A percentile compares a stretch with the other conserved stretches of the same genome.
Evolutionary conservation across 768 basidiomycete species (phyloP).

Genomic region (Hygrophorus pudorinus): DNA sequence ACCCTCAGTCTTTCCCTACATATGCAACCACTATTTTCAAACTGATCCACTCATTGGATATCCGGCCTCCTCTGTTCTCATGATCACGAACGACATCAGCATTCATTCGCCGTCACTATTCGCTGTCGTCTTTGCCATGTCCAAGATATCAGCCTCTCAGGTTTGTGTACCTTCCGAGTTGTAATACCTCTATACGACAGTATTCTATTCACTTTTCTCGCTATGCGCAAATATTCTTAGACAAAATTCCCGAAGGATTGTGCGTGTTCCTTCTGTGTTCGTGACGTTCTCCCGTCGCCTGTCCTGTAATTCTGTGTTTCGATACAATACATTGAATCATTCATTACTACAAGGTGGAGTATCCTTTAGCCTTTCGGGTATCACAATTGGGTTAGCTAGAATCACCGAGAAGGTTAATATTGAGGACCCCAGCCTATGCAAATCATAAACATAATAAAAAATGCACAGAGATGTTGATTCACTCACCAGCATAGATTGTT

Average conservation of each 20-base stretch:
- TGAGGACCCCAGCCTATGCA: conserved; percentile 24
- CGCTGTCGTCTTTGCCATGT: neutral
- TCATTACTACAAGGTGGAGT: neutral
- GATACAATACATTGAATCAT: neutral
- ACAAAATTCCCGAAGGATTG: neutral
- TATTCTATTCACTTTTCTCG: neutral
- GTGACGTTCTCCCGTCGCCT: neutral
- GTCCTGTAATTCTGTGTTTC: conserved; percentile 2
- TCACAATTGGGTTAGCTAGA: neutral
- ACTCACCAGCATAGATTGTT: conserved; percentile 66
- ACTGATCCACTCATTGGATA: neutral
- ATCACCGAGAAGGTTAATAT: conserved; percentile 5
- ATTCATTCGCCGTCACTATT: neutral
- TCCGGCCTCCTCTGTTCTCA: neutral
- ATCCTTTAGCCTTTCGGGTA: neutral
- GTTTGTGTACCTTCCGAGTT: neutral
- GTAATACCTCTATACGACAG: neutral
- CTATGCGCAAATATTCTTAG: neutral
- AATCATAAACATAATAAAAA: neutral
- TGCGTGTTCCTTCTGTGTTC: neutral
- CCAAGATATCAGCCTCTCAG: neutral
- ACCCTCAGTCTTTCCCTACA: neutral
- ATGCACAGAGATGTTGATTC: neutral
- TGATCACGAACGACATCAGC: neutral
- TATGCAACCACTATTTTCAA: conserved; percentile 4